These are phyloP conservation scores for Achaetomiella virescens DNA, from an alignment of 495 filamentous ascomycete genomes.

Conservation along the genomic window DNA sequence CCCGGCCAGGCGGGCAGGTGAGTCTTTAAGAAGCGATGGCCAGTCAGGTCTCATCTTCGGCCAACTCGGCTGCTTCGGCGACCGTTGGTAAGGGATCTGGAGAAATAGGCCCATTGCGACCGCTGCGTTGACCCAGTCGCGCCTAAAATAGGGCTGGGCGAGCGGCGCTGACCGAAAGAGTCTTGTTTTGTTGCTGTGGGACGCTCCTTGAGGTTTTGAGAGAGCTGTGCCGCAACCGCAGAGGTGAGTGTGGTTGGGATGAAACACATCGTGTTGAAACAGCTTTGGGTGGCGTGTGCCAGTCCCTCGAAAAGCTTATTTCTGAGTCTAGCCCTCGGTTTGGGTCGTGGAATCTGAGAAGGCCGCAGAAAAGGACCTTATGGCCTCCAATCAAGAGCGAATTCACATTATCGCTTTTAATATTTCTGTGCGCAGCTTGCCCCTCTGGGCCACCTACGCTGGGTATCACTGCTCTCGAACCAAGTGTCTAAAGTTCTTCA, in stretches of 20 bases:
- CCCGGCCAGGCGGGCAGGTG: not conserved
- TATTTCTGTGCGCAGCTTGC: not conserved
- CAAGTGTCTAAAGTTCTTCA: not conserved
- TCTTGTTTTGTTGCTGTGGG: not conserved
- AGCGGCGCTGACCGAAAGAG: not conserved
- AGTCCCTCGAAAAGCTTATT: no score
- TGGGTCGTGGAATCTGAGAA: no score
- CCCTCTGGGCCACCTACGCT: not conserved
- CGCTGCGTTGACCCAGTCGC: not conserved
- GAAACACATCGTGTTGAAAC: not conserved
- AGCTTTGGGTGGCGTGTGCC: no score
- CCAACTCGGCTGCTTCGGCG: not conserved
- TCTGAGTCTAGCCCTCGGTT: no score
- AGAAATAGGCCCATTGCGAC: not conserved
- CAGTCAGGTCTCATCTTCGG: not conserved
- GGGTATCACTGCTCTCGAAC: slow-evolving; percentile 1
- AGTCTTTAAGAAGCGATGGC: not conserved
- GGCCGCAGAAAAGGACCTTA: no score
- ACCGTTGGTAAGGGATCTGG: not conserved
- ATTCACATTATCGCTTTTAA: no score
- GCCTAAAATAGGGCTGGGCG: not conserved
- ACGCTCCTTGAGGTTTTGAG: no score
- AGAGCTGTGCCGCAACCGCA: not conserved
- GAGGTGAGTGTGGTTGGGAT: not conserved
- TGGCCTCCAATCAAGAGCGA: no score